These are phyloP conservation scores for Sporothrix euskadiensis DNA, from an alignment of 2,329 filamentous ascomycete species.

Conservation along the genomic window DNA sequence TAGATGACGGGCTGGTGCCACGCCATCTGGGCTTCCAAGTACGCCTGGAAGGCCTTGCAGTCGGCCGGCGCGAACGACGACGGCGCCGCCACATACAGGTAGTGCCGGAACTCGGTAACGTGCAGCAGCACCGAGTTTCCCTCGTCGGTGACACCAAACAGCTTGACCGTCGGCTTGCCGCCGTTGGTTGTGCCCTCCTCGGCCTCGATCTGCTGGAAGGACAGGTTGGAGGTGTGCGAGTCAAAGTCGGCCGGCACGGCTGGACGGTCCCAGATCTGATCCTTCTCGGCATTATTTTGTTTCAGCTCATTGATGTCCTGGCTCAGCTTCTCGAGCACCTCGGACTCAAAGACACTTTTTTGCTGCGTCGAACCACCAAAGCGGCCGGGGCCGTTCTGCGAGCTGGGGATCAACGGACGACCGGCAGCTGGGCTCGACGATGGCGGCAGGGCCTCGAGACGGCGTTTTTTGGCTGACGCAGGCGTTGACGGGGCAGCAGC, in stretches of 20 bases:
- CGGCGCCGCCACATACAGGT: constrained; percentile 89
- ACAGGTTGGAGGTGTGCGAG: constrained; percentile 66
- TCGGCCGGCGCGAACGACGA: constrained; percentile 76
- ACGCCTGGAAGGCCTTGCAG: constrained; percentile 74
- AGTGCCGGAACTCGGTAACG: constrained; percentile 94
- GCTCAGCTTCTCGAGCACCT: constrained; percentile 92
- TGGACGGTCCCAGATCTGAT: constrained; percentile 82
- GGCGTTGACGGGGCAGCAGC: constrained; percentile 56
- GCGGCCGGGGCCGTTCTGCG: constrained; percentile 64
- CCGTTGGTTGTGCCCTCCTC: constrained; percentile 84
- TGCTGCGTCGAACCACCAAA: constrained; percentile 68
- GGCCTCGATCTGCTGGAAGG: constrained; percentile 92
- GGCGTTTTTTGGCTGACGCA: constrained; percentile 74
- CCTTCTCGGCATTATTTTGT: constrained; percentile 83
- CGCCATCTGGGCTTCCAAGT: constrained; percentile 76
- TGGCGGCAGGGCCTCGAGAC: constrained; percentile 64
- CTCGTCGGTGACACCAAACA: constrained; percentile 83
- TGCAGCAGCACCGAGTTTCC: constrained; percentile 94
- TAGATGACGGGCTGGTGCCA: constrained; percentile 69
- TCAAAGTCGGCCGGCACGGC: constrained; percentile 52
- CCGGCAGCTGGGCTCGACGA: constrained; percentile 58
- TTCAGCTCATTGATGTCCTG: constrained; percentile 88
- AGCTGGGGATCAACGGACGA: constrained; percentile 58
- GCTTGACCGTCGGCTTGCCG: constrained; percentile 75
- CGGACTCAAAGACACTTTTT: constrained; percentile 90